These are phyloP conservation scores for Phragmites australis DNA, from an alignment of 176 grass and related monocot genomes.

Conservation along the genomic window DNA sequence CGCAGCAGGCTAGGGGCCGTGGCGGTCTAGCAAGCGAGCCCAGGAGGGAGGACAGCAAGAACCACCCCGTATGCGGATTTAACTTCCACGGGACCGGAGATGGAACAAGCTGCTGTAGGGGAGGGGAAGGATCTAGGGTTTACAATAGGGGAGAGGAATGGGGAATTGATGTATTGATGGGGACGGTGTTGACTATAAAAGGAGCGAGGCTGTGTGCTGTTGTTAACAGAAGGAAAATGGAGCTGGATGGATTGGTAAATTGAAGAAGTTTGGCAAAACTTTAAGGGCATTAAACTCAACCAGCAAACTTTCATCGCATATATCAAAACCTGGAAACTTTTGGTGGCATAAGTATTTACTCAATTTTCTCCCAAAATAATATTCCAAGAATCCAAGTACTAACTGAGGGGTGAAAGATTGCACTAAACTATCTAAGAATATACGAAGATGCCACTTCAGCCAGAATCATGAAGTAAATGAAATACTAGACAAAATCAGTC, in stretches of 20 bases:
- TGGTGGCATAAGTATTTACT: not conserved
- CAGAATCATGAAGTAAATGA: not conserved
- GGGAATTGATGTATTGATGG: not conserved
- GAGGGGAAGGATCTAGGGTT: not conserved
- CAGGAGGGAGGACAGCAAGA: not conserved
- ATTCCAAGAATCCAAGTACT: not conserved
- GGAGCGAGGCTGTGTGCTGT: not conserved
- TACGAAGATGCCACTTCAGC: not conserved
- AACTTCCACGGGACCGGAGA: not conserved
- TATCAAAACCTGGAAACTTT: not conserved
- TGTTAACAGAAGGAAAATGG: not conserved
- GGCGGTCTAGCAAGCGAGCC: not conserved
- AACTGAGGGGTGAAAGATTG: not conserved
- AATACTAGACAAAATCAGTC: not conserved
- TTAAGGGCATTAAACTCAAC: not conserved
- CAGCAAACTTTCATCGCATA: not conserved
- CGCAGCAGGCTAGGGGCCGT: not conserved
- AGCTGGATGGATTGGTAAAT: not conserved
- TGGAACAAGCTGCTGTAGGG: not conserved
- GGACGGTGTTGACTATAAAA: not conserved
- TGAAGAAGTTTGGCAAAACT: not conserved
- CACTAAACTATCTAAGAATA: constrained; percentile 3
- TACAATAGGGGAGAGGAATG: not conserved
- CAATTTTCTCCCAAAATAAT: constrained; percentile 7
- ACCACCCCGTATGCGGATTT: not conserved